These are phyloP conservation scores for Eucommia ulmoides DNA, from an alignment of 257 asterid genomes.

Conservation along the genomic window DNA sequence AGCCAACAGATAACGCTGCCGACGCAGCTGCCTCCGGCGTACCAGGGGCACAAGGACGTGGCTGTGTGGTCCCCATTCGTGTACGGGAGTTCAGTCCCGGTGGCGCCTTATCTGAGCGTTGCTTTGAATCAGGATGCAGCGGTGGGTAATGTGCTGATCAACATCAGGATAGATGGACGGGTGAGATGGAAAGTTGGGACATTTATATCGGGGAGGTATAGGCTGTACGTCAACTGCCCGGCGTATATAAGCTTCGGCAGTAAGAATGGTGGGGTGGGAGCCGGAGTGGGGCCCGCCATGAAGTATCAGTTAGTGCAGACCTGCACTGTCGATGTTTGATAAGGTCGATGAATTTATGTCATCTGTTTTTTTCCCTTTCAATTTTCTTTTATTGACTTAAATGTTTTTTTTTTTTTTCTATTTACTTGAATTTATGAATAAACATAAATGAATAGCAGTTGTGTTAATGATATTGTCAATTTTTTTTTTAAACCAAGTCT, in stretches of 20 bases:
- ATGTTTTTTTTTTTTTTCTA: not conserved
- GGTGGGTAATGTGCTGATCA: slow-evolving; percentile 35
- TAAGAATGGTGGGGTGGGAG: slow-evolving; percentile 6
- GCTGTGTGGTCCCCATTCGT: slow-evolving; percentile 54
- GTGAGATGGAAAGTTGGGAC: slow-evolving; percentile 76
- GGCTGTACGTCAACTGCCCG: slow-evolving; percentile 54
- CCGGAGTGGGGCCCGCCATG: slow-evolving; percentile 21
- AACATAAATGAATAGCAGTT: no score
- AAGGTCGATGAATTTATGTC: no score
- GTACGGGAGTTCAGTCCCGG: slow-evolving; percentile 38
- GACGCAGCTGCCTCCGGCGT: slow-evolving; percentile 30
- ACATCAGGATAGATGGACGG: slow-evolving; percentile 37
- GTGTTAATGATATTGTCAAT: no score
- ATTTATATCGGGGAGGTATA: slow-evolving; percentile 44
- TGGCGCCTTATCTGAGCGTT: slow-evolving; percentile 32
- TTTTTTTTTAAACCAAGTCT: no score
- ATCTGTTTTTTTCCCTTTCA: no score
- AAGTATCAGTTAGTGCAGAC: slow-evolving; percentile 39
- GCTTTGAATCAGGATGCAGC: slow-evolving; percentile 27
- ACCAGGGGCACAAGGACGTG: slow-evolving; percentile 54
- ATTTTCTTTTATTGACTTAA: no score
- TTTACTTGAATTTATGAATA: not conserved
- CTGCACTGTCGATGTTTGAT: slow-evolving; percentile 48
- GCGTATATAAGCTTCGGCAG: slow-evolving; percentile 49
- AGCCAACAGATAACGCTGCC: slow-evolving; percentile 53